Base-by-base conservation (phyloP, 2,329 filamentous ascomycete species). In the Neoscytalidium dimidiatum region DNA sequence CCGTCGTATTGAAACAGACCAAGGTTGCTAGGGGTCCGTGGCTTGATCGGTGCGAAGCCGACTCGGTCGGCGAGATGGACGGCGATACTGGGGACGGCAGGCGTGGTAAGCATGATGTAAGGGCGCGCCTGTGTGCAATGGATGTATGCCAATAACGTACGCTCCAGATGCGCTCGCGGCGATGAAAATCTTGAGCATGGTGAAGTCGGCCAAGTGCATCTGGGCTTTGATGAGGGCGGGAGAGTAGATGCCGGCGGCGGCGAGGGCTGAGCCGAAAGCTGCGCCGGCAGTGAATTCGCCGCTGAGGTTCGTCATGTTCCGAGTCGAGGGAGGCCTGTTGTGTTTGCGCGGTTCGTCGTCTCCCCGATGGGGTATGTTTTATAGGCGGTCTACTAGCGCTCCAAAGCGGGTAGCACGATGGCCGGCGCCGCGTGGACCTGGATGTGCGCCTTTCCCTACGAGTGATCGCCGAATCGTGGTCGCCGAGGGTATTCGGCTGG, bases 131-230 rank as follows among this genome's bases (percentile, higher is more conserved):
- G 26, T 58, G 29, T 4, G 28, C 35, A 48, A 28, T 33, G 48
- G 60, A 19, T 28, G 61, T 28, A 28, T 31, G 9, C 46, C 62
- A 31, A 65, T 35, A 48, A 78, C 86, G 73, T 81, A 89, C 85
- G 85, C 84, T 76, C 86, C 89, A 69, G 80, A 82, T 28, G 85
- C 87, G 9, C 86, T 86, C 3, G 88, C 89, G 1, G 85, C 82
- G 3, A 90, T 75, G 70, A 91, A 90, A 9, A 83, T 82, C 74
- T 89, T 84, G 31, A 88, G 72, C 88, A 91, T 90, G 72, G 88
- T 86, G 75, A 85, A 90, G 71, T 88, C 83, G 53, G 82, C 76
- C 51, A 90, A 78, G 26, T 79, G 81, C 77, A 91, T 83, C 77
- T 91, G 89, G 8, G 80, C 77, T 64, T 86, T 74, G 69, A 91